These are phyloP conservation scores for Durotheca rogersii DNA, from an alignment of 495 filamentous ascomycete genomes.

Conservation along the genomic window DNA sequence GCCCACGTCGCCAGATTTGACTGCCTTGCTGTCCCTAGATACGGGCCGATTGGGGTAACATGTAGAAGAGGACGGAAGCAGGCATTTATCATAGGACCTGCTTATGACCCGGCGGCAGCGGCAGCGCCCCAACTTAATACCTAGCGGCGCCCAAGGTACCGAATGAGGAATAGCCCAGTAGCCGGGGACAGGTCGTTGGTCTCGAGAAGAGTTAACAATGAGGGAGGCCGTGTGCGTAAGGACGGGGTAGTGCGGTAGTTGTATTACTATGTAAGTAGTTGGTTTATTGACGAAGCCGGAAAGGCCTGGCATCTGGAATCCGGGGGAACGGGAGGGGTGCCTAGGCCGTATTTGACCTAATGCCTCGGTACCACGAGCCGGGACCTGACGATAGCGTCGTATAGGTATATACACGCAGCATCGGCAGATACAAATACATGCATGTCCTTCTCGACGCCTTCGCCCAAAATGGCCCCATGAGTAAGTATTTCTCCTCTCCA, in stretches of 20 bases:
- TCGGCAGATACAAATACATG: no score
- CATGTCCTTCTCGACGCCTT: no score
- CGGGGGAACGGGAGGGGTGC: constrained; percentile 11
- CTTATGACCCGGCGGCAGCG: constrained; percentile 3
- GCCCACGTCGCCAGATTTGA: constrained; percentile 7
- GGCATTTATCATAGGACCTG: constrained; percentile 18
- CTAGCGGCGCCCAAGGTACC: neutral
- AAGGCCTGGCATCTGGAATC: constrained; percentile 1
- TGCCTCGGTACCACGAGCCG: constrained; percentile 14
- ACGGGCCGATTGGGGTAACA: constrained; percentile 5
- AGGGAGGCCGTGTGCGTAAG: neutral
- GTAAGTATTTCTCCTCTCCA: no score
- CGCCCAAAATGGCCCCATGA: no score
- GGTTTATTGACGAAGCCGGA: no score
- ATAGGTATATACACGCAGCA: neutral
- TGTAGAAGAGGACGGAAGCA: neutral
- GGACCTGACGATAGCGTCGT: constrained; percentile 11
- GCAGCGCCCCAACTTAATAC: constrained; percentile 3
- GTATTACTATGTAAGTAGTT: no score
- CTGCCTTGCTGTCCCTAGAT: constrained; percentile 1
- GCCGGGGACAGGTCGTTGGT: neutral
- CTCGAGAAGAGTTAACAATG: neutral
- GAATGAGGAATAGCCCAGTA: neutral
- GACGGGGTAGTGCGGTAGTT: neutral
- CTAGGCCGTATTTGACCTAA: neutral